These are phyloP conservation scores for Salvia rosmarinus DNA, from an alignment of 257 asterid genomes.

Conservation along the genomic window DNA sequence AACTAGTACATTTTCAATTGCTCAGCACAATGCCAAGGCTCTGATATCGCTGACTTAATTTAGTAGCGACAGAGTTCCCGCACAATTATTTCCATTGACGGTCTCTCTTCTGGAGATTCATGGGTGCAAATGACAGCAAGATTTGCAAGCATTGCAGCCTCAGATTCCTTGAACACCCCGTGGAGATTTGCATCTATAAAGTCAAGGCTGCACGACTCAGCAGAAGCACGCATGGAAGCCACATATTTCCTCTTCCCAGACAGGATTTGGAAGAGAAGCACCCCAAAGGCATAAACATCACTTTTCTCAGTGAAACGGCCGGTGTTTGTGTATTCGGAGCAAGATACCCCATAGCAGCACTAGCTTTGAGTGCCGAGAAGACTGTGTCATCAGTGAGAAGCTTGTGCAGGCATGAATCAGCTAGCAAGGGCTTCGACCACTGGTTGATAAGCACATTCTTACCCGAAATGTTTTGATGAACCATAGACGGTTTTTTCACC, in stretches of 20 bases:
- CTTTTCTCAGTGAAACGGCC: conserved; percentile 93
- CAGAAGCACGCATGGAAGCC: conserved; percentile 54
- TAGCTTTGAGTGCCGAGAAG: conserved; percentile 81
- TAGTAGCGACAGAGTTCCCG: conserved; percentile 45
- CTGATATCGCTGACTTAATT: conserved; percentile 17
- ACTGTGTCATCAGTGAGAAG: conserved; percentile 82
- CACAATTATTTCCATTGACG: conserved; percentile 56
- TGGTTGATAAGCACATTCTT: conserved; percentile 76
- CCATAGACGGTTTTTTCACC: conserved; percentile 65
- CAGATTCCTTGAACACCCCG: conserved; percentile 57
- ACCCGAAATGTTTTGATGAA: conserved; percentile 89
- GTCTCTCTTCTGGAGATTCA: conserved; percentile 78
- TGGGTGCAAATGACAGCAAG: conserved; percentile 65
- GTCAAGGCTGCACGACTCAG: conserved; percentile 60
- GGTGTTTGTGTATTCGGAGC: conserved; percentile 82
- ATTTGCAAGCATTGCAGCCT: conserved; percentile 55
- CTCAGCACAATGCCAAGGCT: conserved; percentile 6
- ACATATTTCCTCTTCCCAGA: conserved; percentile 66
- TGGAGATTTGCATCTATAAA: conserved; percentile 61
- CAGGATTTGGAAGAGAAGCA: conserved; percentile 79
- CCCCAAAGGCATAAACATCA: conserved; percentile 86
- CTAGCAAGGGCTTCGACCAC: conserved; percentile 57
- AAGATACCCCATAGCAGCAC: conserved; percentile 94
- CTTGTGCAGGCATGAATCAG: conserved; percentile 85
- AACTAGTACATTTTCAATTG: conserved; percentile 17